Base-by-base conservation (phyloP, 202 grass and related monocot genomes). In the Setaria viridis region DNA sequence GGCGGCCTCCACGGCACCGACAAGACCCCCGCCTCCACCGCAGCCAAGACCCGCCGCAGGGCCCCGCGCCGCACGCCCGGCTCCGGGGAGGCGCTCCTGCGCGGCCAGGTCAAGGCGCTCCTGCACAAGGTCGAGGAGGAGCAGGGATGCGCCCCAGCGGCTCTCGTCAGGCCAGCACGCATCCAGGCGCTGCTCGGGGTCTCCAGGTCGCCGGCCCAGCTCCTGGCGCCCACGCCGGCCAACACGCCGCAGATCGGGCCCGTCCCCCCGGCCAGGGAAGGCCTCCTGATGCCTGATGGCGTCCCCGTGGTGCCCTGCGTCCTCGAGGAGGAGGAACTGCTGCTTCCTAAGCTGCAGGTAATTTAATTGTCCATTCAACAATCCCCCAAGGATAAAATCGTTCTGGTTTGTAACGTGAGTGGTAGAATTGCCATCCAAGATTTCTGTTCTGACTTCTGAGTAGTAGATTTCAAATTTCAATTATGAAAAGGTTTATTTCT, bases 191-290 rank as follows among this genome's bases (percentile, higher is more conserved):
- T 91, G 16, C 82, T 83, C 54, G 85, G 87, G 67, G 60, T 94
- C 53, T 21, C 72, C 74, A 81, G 80, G 51, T 96, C 92, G 10
- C 90, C 93, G 25, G 58, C 86, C 0, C 88, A 93, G 78, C 90
- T 99, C n/a, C 94, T 99, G 32, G 93, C 97, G 37, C 94, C 97
- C 54, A 99, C 94, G 12, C 94, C 97, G 9, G 78, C 82, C 57
- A 99, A 99, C 87, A 96, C 97, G 56, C 97, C 94, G 56, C 86
- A 87, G 32, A 25, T 97, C 70, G 21, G 60, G 19, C 3, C 30
- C 50, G 71, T 53, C 1, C 55, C 82, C 1, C 42, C 32, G 1
- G 41, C 29, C 37, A 74, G 56, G 43, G 90, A 82, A 4, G 84
- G 47, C 1, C 60, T 66, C 41, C 20, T 48, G 57, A n/a, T 51